These are phyloP conservation scores for Microbotryum lychnidis-dioicae DNA, from an alignment of 1,284 basidiomycete genomes.

Conservation along the genomic window DNA sequence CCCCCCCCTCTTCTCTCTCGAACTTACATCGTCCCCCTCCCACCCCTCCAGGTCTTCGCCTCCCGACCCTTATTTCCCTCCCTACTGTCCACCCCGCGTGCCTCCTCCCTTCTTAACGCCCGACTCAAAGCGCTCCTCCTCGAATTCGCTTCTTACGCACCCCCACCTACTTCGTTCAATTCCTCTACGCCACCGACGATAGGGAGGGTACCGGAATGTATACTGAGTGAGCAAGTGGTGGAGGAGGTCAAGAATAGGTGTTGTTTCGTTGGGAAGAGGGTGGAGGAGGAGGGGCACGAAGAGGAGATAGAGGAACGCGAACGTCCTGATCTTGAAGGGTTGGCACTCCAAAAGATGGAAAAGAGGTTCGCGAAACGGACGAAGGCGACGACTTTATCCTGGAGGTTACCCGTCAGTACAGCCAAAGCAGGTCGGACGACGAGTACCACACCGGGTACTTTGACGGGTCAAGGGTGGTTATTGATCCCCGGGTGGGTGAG, in stretches of 20 bases:
- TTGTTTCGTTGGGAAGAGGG: slow-evolving; percentile 53
- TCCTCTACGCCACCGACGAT: slow-evolving; percentile 48
- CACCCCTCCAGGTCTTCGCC: slow-evolving; percentile 61
- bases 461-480: slow-evolving; percentile 51
- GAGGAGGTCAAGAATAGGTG: slow-evolving; percentile 75
- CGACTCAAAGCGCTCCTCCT: slow-evolving; percentile 70
- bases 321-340: slow-evolving; percentile 33
- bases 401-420: neutral
- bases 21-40: neutral
- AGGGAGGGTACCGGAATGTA: slow-evolving; percentile 57
- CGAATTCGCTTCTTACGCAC: slow-evolving; percentile 68
- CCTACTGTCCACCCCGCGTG: slow-evolving; percentile 70
- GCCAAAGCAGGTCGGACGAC: neutral
- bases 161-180: slow-evolving; percentile 51
- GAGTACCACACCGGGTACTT: neutral
- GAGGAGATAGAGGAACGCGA: neutral
- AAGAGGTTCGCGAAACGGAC: neutral
- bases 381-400: neutral
- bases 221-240: slow-evolving; percentile 62
- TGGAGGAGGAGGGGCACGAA: neutral
- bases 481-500: slow-evolving; percentile 90
- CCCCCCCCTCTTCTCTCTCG: neutral
- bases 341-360: slow-evolving; percentile 3
- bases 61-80: slow-evolving; percentile 75
- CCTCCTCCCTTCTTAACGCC: slow-evolving; percentile 61